phyloP scores from a whole-genome alignment of 192 early-diverging fungal genomes.

The Linderina pennispora region DNA sequence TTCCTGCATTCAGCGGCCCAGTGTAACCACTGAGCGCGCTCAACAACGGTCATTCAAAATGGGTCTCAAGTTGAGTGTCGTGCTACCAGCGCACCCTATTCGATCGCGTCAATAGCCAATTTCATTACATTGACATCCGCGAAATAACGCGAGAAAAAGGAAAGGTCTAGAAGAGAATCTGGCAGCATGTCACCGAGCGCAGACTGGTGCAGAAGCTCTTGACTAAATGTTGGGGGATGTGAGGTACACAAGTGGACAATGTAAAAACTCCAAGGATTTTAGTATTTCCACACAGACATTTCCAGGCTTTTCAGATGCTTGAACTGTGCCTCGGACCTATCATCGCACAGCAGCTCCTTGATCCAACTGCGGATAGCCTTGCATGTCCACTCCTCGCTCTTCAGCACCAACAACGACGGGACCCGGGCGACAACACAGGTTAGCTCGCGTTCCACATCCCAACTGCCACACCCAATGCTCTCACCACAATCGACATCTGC shows the following conservation, averaged over 20 bases:
- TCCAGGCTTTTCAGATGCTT: constrained; percentile 8
- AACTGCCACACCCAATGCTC: no score
- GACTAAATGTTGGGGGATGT: constrained; percentile 25
- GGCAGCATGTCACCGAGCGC: constrained; percentile 9
- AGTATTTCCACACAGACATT: constrained; percentile 21
- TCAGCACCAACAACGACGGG: constrained; percentile 14
- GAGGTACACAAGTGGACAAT: no score
- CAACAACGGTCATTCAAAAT: no score
- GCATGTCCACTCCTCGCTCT: constrained; percentile 22
- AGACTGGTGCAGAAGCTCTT: not conserved
- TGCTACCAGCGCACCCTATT: no score
- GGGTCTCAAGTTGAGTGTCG: no score
- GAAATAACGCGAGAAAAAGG: no score
- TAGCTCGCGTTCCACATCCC: constrained; percentile 24
- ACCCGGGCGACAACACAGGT: constrained; percentile 26
- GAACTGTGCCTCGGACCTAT: constrained; percentile 1
- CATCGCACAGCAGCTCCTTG: constrained; percentile 6
- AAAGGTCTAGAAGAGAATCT: no score
- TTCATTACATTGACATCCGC: no score
- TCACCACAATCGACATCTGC: not conserved
- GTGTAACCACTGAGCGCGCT: no score
- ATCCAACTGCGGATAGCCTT: constrained; percentile 14
- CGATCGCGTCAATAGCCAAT: no score
- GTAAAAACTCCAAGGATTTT: not conserved
- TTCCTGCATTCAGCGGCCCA: no score